Conservation (phyloP, 2,329 filamentous ascomycete species). For the Chalaropsis ovoidea region DNA sequence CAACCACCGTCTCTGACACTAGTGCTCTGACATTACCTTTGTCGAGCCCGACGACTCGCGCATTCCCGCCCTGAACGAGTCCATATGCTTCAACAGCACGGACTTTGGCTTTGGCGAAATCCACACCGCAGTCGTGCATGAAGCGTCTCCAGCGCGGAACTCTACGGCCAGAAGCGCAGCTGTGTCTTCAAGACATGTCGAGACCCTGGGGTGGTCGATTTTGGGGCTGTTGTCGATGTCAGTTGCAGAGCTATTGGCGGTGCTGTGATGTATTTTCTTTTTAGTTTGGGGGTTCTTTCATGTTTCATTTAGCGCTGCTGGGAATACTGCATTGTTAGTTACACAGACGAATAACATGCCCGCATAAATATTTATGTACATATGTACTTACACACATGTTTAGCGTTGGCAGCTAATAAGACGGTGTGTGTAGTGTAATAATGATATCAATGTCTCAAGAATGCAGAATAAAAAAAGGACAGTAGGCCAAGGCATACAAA, state of each 20-base stretch:
- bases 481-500: no score
- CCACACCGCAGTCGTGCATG: constrained; percentile 36
- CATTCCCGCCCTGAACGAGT: constrained; percentile 37
- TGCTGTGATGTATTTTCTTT: constrained; percentile 2
- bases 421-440: no score
- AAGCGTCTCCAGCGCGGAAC: constrained; percentile 21
- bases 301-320: neutral
- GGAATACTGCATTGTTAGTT: neutral
- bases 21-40: constrained; percentile 87
- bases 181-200: neutral
- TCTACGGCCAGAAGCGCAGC: constrained; percentile 10
- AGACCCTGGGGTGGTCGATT: neutral
- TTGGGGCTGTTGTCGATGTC: neutral
- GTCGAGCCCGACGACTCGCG: constrained; percentile 40
- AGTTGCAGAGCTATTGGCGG: neutral
- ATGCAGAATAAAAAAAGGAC: no score
- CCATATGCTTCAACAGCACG: constrained; percentile 68
- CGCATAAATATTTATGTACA: neutral
- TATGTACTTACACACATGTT: neutral
- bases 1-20: neutral
- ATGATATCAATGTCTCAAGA: no score
- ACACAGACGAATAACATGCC: neutral
- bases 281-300: neutral
- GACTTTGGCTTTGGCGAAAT: constrained; percentile 58
- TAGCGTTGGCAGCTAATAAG: no score